Percentiles rank a stretch among this genome's conserved stretches.
Evolutionary conservation across 805 yeast species (phyloP).

Genomic region (Suhomyces pyralidae): DNA sequence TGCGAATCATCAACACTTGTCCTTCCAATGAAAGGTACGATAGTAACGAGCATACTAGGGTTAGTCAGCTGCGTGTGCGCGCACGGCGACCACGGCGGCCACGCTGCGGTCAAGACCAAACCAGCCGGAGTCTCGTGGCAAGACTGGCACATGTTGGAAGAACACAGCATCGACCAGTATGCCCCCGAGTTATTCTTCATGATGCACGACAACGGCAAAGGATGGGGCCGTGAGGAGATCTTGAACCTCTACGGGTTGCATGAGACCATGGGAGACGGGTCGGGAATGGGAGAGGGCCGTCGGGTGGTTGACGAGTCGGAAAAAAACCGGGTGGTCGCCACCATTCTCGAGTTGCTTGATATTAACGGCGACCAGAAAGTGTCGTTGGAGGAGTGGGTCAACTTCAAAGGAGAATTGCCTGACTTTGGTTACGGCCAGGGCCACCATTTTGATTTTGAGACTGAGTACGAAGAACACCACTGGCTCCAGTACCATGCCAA

Average conservation of each 20-base stretch:
- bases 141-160: constrained; percentile 86
- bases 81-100: constrained; percentile 6
- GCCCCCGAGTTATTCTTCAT: constrained; percentile 76
- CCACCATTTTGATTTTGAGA: constrained; percentile 90
- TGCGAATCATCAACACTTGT: not conserved
- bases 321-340: constrained; percentile 51
- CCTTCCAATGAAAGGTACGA: not conserved
- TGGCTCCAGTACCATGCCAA: constrained; percentile 81
- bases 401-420: constrained; percentile 70
- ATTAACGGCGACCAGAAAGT: constrained; percentile 62
- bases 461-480: constrained; percentile 91
- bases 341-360: constrained; percentile 62
- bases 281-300: constrained; percentile 82
- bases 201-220: constrained; percentile 69
- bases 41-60: not conserved
- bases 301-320: constrained; percentile 48
- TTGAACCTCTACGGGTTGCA: constrained; percentile 80
- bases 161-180: constrained; percentile 73
- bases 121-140: constrained; percentile 69
- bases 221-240: constrained; percentile 59
- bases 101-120: constrained; percentile 1
- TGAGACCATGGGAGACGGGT: constrained; percentile 80
- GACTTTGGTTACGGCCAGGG: constrained; percentile 94
- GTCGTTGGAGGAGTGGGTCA: constrained; percentile 65
- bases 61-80: not conserved